Evolutionary conservation across 495 filamentous ascomycete genomes (phyloP), one percentile per base, ranked within the genome.

Genomic region (Sphaerosporella brunnea): DNA sequence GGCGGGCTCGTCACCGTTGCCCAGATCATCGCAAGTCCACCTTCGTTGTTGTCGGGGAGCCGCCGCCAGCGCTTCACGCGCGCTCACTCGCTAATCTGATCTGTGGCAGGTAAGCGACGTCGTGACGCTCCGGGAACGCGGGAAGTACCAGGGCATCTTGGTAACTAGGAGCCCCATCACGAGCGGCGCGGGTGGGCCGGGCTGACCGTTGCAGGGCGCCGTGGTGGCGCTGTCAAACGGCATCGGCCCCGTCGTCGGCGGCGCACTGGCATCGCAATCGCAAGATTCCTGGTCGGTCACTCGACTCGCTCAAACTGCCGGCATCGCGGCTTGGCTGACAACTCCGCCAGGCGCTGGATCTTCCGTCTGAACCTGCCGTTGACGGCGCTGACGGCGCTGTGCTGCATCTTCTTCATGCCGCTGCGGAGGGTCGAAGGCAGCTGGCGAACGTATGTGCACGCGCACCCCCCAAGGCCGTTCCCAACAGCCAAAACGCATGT

Each of bases 91-190:
- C n/a, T n/a, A n/a, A n/a, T n/a, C n/a, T n/a, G n/a, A n/a, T n/a
- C n/a, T n/a, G n/a, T n/a, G 21, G 18, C 35, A 48, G 45, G 45
- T 48, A 20, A 72, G 67, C 37, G 74, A 77, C 44, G 66, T 75
- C 1, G 70, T 72, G 1, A 67, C 69, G 8, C 62, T 77, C 11
- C 61, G 69, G 15, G 66, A 75, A 49, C 58, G 73, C 48, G 74
- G 73, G 0, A 74, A 73, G 53, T 77, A 75, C 44, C 69, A 74
- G 58, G 74, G 72, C 2, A 74, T 75, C 26, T 61, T 77, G 4
- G 64, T 65, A 54, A 45, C 59, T 46, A 19, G 43, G 40, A 32
- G 48, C 40, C 16, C 40, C 21, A 44, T 21, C 40, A 21, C 13
- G 40, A n/a, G n/a, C n/a, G n/a, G n/a, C n/a, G n/a, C n/a, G n/a